Conservation (phyloP, 345 rosid genomes). For the Arabidopsis suecica region DNA sequence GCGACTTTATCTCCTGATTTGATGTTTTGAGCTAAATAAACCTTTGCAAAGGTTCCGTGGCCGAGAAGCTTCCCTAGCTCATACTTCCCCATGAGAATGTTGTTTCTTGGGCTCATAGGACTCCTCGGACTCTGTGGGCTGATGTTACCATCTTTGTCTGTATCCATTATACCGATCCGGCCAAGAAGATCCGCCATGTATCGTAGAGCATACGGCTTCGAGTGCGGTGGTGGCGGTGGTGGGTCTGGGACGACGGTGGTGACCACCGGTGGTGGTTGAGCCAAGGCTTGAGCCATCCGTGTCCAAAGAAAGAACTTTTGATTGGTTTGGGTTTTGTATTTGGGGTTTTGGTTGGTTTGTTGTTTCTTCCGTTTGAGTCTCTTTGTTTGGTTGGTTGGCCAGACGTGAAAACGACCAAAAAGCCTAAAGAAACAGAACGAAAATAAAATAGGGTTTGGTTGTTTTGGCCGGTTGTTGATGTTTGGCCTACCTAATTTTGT, state of each 20-base stretch:
- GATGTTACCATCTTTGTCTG: slow-evolving; percentile 41
- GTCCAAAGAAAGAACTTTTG: neutral
- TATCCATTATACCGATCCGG: slow-evolving; percentile 40
- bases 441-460: slow-evolving; percentile 40
- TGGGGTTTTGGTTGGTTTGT: neutral
- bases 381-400: slow-evolving; percentile 35
- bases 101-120: slow-evolving; percentile 38
- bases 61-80: slow-evolving; percentile 82
- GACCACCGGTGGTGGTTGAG: slow-evolving; percentile 37
- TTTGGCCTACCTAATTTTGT: slow-evolving; percentile 40
- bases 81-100: slow-evolving; percentile 69
- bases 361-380: slow-evolving; percentile 31
- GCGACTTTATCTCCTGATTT: slow-evolving; percentile 62
- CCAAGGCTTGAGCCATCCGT: slow-evolving; percentile 44
- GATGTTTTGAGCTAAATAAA: slow-evolving; percentile 71
- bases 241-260: slow-evolving; percentile 38
- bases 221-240: slow-evolving; percentile 9
- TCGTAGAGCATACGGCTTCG: slow-evolving; percentile 39
- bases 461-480: slow-evolving; percentile 35
- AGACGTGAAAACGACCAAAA: slow-evolving; percentile 41
- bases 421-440: slow-evolving; percentile 11
- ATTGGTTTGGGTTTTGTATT: neutral
- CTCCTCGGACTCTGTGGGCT: slow-evolving; percentile 48
- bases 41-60: slow-evolving; percentile 90
- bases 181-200: slow-evolving; percentile 45